phyloP scores from a whole-genome alignment of 306 rosid genomes.

The peach (Prunus persica) region DNA sequence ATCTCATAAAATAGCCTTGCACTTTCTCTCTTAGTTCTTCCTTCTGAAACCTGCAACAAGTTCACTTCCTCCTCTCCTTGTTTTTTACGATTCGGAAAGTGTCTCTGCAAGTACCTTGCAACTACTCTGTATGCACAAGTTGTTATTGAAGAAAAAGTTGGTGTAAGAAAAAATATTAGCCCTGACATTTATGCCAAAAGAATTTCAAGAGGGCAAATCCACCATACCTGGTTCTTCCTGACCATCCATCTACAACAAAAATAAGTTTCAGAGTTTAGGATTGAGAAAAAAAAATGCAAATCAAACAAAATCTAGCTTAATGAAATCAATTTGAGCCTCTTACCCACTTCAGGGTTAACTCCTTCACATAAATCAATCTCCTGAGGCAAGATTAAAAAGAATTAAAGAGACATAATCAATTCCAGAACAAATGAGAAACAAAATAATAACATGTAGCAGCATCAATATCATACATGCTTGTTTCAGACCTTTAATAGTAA shows the following conservation, averaged over 20 bases:
- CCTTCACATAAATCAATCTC: slow-evolving; percentile 37
- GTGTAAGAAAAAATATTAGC: slow-evolving; percentile 10
- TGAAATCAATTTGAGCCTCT: slow-evolving; percentile 37
- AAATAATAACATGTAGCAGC: background rate
- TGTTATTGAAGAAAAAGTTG: slow-evolving; percentile 10
- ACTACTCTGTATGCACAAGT: slow-evolving; percentile 51
- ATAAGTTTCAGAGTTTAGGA: slow-evolving; percentile 29
- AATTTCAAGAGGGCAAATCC: slow-evolving; percentile 21
- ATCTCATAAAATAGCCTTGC: slow-evolving; percentile 77
- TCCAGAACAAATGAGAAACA: background rate
- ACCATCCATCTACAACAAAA: slow-evolving; percentile 60
- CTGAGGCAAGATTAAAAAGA: slow-evolving; percentile 32
- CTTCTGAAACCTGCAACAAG: slow-evolving; percentile 39
- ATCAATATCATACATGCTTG: background rate
- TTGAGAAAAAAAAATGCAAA: slow-evolving; percentile 9
- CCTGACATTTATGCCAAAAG: background rate
- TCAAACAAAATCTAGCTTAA: slow-evolving; percentile 15
- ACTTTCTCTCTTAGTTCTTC: slow-evolving; percentile 54
- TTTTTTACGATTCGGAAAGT: slow-evolving; percentile 31
- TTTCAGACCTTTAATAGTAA: background rate
- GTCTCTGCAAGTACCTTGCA: slow-evolving; percentile 44
- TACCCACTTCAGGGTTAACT: slow-evolving; percentile 36
- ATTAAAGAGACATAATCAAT: background rate
- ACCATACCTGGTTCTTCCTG: slow-evolving; percentile 68
- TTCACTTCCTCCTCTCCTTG: slow-evolving; percentile 39